A percentile compares a stretch with the other conserved stretches of the same genome.
Conservation (phyloP, 2,329 filamentous ascomycete species). For the Amphichorda felina region DNA sequence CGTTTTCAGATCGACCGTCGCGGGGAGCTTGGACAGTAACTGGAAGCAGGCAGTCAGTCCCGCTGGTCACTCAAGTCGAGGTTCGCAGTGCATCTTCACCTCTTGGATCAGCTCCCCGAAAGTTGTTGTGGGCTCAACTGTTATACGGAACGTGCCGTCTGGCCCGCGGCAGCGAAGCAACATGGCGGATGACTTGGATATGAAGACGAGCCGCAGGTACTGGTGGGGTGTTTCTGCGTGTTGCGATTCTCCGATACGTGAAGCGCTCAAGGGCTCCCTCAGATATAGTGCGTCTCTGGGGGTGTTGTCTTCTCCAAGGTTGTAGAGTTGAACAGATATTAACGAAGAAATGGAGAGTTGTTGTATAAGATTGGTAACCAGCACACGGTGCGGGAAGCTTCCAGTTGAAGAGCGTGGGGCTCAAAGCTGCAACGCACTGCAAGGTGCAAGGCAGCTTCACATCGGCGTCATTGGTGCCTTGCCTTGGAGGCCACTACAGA, state of each 20-base stretch:
- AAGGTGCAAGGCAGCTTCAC: background rate
- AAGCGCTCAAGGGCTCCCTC: background rate
- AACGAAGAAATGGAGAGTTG: background rate
- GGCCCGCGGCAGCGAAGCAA: conserved; percentile 79
- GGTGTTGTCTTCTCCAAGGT: background rate
- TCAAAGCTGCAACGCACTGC: background rate
- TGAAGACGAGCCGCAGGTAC: background rate
- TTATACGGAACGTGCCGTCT: conserved; percentile 85
- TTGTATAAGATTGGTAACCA: background rate
- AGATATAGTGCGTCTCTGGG: too few species aligned
- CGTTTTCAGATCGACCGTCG: conserved; percentile 47
- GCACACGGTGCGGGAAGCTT: background rate
- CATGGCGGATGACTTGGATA: conserved; percentile 37
- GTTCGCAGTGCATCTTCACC: conserved; percentile 5
- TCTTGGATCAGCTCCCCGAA: conserved; percentile 48
- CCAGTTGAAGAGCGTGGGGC: background rate
- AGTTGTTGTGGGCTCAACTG: conserved; percentile 59
- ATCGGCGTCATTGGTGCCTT: background rate
- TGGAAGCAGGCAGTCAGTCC: conserved; percentile 12
- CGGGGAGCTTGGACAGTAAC: conserved; percentile 47
- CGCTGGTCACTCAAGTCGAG: background rate
- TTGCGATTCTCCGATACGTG: background rate
- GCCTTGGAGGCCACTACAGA: background rate
- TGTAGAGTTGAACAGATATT: background rate
- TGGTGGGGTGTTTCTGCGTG: background rate